phyloP scores from a whole-genome alignment of 2,329 filamentous ascomycete genomes.

The Penicillium sp. region DNA sequence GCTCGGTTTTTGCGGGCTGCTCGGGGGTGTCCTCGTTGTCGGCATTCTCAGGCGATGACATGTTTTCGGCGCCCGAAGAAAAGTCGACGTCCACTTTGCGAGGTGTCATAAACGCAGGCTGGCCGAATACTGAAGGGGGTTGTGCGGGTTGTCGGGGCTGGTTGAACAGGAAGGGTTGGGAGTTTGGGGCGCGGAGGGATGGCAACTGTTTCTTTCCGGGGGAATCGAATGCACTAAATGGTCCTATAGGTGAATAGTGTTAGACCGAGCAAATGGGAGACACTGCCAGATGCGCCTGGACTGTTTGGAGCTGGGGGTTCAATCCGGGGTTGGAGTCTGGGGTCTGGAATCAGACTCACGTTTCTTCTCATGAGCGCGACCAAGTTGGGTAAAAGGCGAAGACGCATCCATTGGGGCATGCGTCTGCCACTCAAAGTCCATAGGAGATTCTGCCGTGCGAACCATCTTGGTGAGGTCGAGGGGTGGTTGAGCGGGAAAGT shows the following conservation, averaged over 20 bases:
- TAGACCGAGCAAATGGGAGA: neutral
- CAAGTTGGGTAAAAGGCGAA: constrained; percentile 47
- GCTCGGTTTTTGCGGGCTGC: constrained; percentile 28
- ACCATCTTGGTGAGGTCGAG: constrained; percentile 30
- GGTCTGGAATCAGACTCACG: constrained; percentile 29
- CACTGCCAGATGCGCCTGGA: too few species aligned
- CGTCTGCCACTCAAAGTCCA: constrained; percentile 49
- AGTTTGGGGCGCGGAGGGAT: constrained; percentile 46
- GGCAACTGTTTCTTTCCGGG: constrained; percentile 46
- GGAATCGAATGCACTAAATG: constrained; percentile 40
- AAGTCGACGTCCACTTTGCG: constrained; percentile 45
- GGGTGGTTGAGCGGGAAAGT: constrained; percentile 15
- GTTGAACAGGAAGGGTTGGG: constrained; percentile 48
- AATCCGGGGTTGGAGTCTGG: too few species aligned
- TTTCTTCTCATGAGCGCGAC: constrained; percentile 42
- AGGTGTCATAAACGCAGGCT: constrained; percentile 46
- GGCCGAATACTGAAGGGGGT: constrained; percentile 35
- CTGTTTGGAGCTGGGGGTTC: too few species aligned
- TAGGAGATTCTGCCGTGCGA: constrained; percentile 43
- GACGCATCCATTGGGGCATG: constrained; percentile 41
- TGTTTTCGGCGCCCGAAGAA: constrained; percentile 45
- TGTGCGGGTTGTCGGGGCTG: constrained; percentile 28
- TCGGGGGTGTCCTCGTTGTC: constrained; percentile 48
- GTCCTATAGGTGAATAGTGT: constrained; percentile 23
- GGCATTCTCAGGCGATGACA: constrained; percentile 42